Evolutionary conservation across 1,139 yeast species (phyloP).

Genomic region (Pichia sp.): DNA sequence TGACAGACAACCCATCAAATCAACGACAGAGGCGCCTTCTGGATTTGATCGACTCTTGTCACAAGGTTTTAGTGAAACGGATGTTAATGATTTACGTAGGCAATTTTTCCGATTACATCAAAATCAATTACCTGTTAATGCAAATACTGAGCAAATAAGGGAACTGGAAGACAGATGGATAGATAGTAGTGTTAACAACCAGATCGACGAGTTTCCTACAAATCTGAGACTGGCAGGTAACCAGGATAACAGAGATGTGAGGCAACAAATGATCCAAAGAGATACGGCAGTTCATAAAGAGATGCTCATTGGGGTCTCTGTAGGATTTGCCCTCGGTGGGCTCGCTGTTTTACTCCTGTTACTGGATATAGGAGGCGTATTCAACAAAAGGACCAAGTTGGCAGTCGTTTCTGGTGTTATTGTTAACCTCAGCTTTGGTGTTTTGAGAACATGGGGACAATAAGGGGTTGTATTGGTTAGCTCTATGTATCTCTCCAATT

Average conservation of each 20-base stretch:
- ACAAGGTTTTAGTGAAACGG: constrained; percentile 78
- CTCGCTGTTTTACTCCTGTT: constrained; percentile 48
- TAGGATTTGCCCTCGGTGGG: constrained; percentile 61
- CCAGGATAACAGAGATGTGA: not conserved
- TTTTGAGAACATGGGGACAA: constrained; percentile 3
- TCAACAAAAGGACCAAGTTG: constrained; percentile 52
- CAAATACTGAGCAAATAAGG: constrained; percentile 32
- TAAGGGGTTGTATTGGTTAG: too few relatives aligned
- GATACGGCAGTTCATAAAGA: constrained; percentile 41
- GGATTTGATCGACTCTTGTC: constrained; percentile 80
- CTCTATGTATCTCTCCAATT: too few relatives aligned
- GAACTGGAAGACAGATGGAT: constrained; percentile 88
- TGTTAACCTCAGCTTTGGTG: constrained; percentile 10
- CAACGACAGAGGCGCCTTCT: constrained; percentile 63
- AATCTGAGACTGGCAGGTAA: constrained; percentile 9
- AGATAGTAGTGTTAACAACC: constrained; percentile 58
- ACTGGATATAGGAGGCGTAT: constrained; percentile 45
- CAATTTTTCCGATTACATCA: constrained; percentile 72
- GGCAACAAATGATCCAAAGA: constrained; percentile 23
- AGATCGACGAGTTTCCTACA: constrained; percentile 33
- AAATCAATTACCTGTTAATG: constrained; percentile 25
- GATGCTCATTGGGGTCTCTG: constrained; percentile 49
- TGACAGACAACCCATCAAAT: constrained; percentile 43
- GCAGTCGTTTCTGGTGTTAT: constrained; percentile 52
- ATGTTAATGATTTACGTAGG: constrained; percentile 58